Percentiles rank a stretch among this genome's conserved stretches.
phyloP scores from a whole-genome alignment of 202 grass and related monocot genomes.

The Setaria italica region DNA sequence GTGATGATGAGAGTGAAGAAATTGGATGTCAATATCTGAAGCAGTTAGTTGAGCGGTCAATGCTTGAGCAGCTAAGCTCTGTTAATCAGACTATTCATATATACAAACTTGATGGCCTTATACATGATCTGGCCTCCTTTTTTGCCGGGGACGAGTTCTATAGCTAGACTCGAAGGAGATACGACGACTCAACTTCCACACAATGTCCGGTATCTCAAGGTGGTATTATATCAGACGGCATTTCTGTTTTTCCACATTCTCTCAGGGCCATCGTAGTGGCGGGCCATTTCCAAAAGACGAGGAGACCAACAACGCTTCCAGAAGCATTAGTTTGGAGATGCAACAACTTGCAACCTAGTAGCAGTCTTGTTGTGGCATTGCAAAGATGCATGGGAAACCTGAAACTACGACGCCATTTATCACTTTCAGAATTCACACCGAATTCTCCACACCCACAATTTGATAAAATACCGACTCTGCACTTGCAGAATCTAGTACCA shows the following conservation, averaged over 20 bases:
- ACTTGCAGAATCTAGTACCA: background rate
- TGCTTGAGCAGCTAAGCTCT: background rate
- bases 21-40: slow-evolving; percentile 10
- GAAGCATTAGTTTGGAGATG: background rate
- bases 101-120: slow-evolving; percentile 39
- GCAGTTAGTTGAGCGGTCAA: slow-evolving; percentile 36
- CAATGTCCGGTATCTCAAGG: background rate
- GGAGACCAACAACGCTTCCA: background rate
- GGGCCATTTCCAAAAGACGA: no score
- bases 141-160: slow-evolving; percentile 37
- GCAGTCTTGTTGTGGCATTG: background rate
- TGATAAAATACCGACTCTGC: no score
- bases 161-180: background rate
- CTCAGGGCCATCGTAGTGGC: slow-evolving; percentile 17
- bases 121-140: slow-evolving; percentile 44
- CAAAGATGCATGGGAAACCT: background rate
- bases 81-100: no score
- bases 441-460: no score
- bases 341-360: background rate
- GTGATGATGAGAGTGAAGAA: background rate
- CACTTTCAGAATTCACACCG: no score
- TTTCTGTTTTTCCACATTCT: background rate
- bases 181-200: background rate
- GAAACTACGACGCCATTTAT: slow-evolving; percentile 38
- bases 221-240: background rate